Conservation (phyloP, 2,329 filamentous ascomycete species). For the Lasiodiplodia sp. region DNA sequence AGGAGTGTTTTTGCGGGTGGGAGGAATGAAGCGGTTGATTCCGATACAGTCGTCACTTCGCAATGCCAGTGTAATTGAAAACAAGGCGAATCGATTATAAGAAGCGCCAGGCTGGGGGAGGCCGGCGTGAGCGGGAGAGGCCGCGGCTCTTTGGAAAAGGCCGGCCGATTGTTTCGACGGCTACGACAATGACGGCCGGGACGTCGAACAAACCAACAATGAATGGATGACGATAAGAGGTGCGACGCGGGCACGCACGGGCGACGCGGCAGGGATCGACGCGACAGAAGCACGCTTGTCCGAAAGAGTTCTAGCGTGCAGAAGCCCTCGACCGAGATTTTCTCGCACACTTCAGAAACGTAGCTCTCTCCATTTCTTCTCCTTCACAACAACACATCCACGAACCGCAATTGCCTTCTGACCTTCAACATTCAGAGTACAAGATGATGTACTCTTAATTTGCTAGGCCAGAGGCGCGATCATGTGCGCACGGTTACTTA, state of each 20-base stretch:
- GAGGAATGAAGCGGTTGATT: too few relatives aligned
- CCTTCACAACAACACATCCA: not conserved
- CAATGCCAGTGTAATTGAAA: not conserved
- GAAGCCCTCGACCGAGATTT: conserved; percentile 17
- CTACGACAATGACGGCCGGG: not conserved
- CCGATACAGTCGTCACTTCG: too few relatives aligned
- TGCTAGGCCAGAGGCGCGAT: not conserved
- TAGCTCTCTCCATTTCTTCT: not conserved
- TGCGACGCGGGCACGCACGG: not conserved
- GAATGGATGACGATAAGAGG: not conserved
- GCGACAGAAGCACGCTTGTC: not conserved
- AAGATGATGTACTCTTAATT: not conserved
- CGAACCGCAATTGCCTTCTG: not conserved
- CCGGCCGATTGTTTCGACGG: not conserved
- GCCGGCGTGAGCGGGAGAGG: too few relatives aligned
- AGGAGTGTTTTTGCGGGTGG: not conserved
- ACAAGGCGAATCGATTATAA: too few relatives aligned
- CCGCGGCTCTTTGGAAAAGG: not conserved
- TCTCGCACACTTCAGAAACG: conserved; percentile 13
- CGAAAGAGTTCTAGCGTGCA: not conserved
- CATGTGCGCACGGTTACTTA: not conserved
- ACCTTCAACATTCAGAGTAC: conserved; percentile 7
- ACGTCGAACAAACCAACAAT: conserved; percentile 3
- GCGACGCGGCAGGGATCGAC: conserved; percentile 8
- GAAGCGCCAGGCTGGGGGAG: not conserved